A percentile compares a stretch with the other conserved stretches of the same genome.
Conservation (phyloP, 768 basidiomycete species). For the Mycena latifolia region DNA sequence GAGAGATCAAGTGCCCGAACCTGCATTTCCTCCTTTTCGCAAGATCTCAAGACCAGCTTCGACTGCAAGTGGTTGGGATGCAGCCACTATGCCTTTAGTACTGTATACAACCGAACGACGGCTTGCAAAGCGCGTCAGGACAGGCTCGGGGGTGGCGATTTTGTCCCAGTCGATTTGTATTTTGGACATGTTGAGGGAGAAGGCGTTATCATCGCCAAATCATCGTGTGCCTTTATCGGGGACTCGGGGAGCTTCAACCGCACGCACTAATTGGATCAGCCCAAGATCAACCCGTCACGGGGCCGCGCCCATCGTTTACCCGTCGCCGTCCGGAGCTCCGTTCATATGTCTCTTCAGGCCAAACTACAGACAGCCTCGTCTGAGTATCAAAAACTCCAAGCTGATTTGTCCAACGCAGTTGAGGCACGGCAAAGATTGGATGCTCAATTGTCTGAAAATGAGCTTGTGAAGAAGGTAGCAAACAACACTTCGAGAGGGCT, state of each 20-base stretch:
- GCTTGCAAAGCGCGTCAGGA: conserved; percentile 81
- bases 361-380: conserved; percentile 76
- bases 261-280: neutral
- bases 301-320: conserved; percentile 2
- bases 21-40: conserved; percentile 95
- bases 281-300: conserved; percentile 3
- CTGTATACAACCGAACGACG: conserved; percentile 90
- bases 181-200: conserved; percentile 44
- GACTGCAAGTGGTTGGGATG: conserved; percentile 91
- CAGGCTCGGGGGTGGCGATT: conserved; percentile 74
- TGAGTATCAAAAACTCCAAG: conserved; percentile 87
- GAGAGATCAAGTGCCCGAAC: conserved; percentile 53
- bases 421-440: conserved; percentile 91
- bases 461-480: conserved; percentile 87
- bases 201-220: conserved; percentile 2
- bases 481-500: neutral
- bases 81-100: conserved; percentile 88
- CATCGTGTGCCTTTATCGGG: conserved; percentile 8
- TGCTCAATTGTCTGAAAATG: conserved; percentile 91
- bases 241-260: too few species aligned
- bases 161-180: conserved; percentile 65
- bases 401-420: conserved; percentile 77
- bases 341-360: conserved; percentile 64
- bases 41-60: conserved; percentile 95
- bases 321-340: conserved; percentile 12